Percentiles rank a stretch among this genome's conserved stretches.
Evolutionary conservation across 2,329 filamentous ascomycete species (phyloP).

Genomic region (Cladophialophora immunda): DNA sequence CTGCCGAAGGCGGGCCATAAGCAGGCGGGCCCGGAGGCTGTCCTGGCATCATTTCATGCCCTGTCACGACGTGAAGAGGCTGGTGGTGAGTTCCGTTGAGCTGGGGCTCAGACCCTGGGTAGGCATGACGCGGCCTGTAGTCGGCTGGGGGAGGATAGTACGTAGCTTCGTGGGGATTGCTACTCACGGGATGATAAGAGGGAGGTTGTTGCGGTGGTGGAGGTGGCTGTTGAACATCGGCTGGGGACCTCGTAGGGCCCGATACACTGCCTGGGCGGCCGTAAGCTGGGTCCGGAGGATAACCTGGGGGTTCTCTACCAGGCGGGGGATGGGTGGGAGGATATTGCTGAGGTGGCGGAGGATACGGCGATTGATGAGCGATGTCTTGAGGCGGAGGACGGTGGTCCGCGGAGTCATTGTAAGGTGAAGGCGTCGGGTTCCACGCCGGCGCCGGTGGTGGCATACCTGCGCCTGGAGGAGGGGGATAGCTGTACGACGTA

Average conservation of each 20-base stretch:
- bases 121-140: constrained; percentile 38
- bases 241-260: constrained; percentile 39
- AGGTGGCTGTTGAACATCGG: constrained; percentile 33
- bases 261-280: constrained; percentile 40
- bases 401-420: constrained; percentile 38
- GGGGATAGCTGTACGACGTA: constrained; percentile 40
- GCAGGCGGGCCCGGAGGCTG: constrained; percentile 33
- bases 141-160: constrained; percentile 39
- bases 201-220: constrained; percentile 12
- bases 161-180: constrained; percentile 34
- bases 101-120: constrained; percentile 37
- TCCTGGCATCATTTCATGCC: constrained; percentile 41
- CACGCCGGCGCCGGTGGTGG: constrained; percentile 37
- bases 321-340: constrained; percentile 31
- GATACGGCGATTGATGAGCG: constrained; percentile 33
- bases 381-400: constrained; percentile 37
- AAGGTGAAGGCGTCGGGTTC: constrained; percentile 40
- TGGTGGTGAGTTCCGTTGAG: constrained; percentile 38
- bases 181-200: constrained; percentile 38
- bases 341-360: constrained; percentile 33
- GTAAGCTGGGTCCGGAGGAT: constrained; percentile 40
- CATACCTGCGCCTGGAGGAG: constrained; percentile 34
- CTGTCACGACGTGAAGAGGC: constrained; percentile 38
- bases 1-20: constrained; percentile 38
- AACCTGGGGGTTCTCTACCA: constrained; percentile 34